Evolutionary conservation across 1,284 basidiomycete species (phyloP), one percentile per base, ranked within the genome.

Genomic region (Xerocomus subilludens): DNA sequence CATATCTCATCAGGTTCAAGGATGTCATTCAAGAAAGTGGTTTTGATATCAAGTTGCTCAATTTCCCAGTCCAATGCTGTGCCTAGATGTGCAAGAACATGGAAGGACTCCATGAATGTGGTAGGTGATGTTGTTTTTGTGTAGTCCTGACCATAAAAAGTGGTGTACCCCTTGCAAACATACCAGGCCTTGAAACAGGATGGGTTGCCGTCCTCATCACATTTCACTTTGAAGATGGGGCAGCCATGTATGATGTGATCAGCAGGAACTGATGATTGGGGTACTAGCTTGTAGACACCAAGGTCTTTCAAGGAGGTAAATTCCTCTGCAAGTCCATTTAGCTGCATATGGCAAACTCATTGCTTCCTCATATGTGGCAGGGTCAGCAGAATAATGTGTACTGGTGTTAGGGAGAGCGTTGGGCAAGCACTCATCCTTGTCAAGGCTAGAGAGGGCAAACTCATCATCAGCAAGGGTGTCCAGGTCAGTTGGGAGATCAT

Each of bases 1-100:
- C 33, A 60, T 1, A 23, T 49, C 20, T 71, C 64, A 23, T 70
- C 32, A 5, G 30, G 10, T 5, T n/a, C n/a, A 4, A 66, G 45
- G 2, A 21, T 10, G 9, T 56, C 49, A 23, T 71, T 60, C 2
- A 71, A 58, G 58, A 32, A 71, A 3, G 69, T 63, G 0, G 38
- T 72, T 14, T 74, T 74, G 33, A 76, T 72, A 32, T 76, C 65
- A 0, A 76, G 23, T 11, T 76, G 70, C 8, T 74, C n/a, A 0
- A 76, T 74, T 25, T 76, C 68, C 73, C 70, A 72, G 30, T 76
- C 33, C 0, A 72, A 32, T 0, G 38, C 16, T 3, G 67, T 67
- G 0, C 47, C 56, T 1, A 76, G 27, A 18, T 73, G n/a, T n/a
- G n/a, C n/a, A n/a, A n/a, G n/a, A n/a, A n/a, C n/a, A n/a, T n/a